Evolutionary conservation across 192 early-diverging fungal species (phyloP).

Genomic region (Linderina pennispora): DNA sequence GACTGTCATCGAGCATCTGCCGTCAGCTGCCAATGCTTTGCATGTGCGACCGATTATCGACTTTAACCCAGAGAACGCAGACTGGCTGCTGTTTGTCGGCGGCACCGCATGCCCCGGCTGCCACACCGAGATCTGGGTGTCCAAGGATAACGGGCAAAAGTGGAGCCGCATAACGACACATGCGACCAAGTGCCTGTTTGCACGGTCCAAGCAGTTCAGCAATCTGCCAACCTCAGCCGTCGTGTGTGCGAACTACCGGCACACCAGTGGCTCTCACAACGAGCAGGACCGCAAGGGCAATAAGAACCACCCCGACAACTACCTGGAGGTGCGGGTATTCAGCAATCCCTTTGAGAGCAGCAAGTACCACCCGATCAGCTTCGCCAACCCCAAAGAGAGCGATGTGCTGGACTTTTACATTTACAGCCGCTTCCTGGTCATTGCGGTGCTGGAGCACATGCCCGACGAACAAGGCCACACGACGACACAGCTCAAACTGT

Average conservation of each 20-base stretch:
- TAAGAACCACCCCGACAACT: conserved; percentile 48
- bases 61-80: conserved; percentile 79
- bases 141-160: conserved; percentile 60
- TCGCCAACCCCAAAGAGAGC: conserved; percentile 16
- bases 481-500: conserved; percentile 51
- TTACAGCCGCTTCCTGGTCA: conserved; percentile 36
- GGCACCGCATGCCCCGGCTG: conserved; percentile 50
- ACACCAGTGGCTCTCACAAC: conserved; percentile 51
- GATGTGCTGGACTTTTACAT: conserved; percentile 24
- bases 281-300: conserved; percentile 34
- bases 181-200: conserved; percentile 84
- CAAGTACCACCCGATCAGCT: conserved; percentile 4
- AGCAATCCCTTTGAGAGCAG: conserved; percentile 18
- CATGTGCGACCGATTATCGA: conserved; percentile 66
- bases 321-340: conserved; percentile 61
- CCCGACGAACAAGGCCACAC: conserved; percentile 10
- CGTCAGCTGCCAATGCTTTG: conserved; percentile 56
- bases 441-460: conserved; percentile 10
- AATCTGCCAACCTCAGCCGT: conserved; percentile 62
- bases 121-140: conserved; percentile 67
- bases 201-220: conserved; percentile 51
- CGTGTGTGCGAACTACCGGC: conserved; percentile 62
- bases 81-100: conserved; percentile 84
- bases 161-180: conserved; percentile 78
- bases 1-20: conserved; percentile 45